Percentiles rank a stretch among this genome's conserved stretches.
Conservation (phyloP, 2,329 filamentous ascomycete genomes). For the Akanthomyces muscarius region DNA sequence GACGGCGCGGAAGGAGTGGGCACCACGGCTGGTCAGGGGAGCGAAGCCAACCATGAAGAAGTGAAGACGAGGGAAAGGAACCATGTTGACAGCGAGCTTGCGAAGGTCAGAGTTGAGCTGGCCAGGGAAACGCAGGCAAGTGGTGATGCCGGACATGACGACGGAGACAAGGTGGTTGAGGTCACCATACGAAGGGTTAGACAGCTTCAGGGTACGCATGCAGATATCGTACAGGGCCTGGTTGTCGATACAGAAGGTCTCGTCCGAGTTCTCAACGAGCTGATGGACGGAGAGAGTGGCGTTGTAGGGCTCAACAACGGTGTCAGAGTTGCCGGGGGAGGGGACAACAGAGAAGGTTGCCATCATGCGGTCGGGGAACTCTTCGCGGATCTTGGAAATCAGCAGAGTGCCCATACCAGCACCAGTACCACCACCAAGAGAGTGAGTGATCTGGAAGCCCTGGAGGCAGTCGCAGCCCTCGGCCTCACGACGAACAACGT, state of each 20-base stretch:
- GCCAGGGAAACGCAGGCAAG: slow-evolving; percentile 97
- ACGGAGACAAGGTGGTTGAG: slow-evolving; percentile 99
- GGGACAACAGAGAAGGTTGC: slow-evolving; percentile 98
- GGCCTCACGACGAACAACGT: slow-evolving; percentile 97
- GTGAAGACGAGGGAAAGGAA: slow-evolving; percentile 99
- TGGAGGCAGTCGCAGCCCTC: slow-evolving; percentile 99
- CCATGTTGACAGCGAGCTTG: slow-evolving; percentile 99
- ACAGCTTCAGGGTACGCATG: slow-evolving; percentile 99
- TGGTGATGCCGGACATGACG: slow-evolving; percentile 99
- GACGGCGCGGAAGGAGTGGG: slow-evolving; percentile 94
- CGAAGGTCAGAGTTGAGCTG: slow-evolving; percentile 99
- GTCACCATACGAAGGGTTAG: slow-evolving; percentile 97
- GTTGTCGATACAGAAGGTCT: slow-evolving; percentile 99
- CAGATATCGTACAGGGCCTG: slow-evolving; percentile 99
- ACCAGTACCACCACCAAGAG: slow-evolving; percentile 99
- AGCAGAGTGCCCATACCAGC: slow-evolving; percentile 99
- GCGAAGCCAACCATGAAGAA: slow-evolving; percentile 99
- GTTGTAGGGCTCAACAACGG: slow-evolving; percentile 99
- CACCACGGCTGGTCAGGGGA: slow-evolving; percentile 81
- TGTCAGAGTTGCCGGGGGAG: slow-evolving; percentile 99
- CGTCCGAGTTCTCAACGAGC: slow-evolving; percentile 99
- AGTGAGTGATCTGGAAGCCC: slow-evolving; percentile 99
- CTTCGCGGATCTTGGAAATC: slow-evolving; percentile 99
- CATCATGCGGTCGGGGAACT: slow-evolving; percentile 99
- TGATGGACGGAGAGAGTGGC: slow-evolving; percentile 98